phyloP scores from a whole-genome alignment of 805 yeast genomes.

The Wickerhamomyces mucosus region DNA sequence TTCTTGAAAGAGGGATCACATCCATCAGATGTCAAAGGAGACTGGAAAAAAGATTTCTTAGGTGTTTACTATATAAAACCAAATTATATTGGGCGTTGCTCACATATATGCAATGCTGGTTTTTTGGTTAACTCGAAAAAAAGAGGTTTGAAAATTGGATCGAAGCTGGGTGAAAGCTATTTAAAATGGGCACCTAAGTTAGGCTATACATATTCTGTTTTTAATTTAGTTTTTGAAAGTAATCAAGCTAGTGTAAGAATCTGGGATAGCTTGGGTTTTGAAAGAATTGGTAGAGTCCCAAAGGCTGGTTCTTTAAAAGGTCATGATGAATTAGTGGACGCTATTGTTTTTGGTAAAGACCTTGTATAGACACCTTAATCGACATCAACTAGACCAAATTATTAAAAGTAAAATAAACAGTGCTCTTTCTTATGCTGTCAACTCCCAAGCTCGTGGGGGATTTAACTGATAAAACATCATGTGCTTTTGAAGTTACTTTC shows the following conservation, averaged over 20 bases:
- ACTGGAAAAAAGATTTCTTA: constrained; percentile 39
- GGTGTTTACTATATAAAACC: constrained; percentile 84
- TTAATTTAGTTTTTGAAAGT: constrained; percentile 78
- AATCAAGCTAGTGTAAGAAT: constrained; percentile 65
- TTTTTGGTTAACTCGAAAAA: constrained; percentile 53
- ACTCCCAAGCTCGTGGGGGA: too few relatives aligned
- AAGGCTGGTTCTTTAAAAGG: constrained; percentile 72
- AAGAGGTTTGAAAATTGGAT: constrained; percentile 67
- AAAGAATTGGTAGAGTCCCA: constrained; percentile 64
- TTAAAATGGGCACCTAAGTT: constrained; percentile 64
- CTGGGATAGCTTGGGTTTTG: constrained; percentile 82
- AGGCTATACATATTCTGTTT: constrained; percentile 78
- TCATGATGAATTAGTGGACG: constrained; percentile 54
- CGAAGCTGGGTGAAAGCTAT: constrained; percentile 57
- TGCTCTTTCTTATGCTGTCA: too few relatives aligned
- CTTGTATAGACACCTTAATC: constrained; percentile 22
- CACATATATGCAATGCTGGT: constrained; percentile 85
- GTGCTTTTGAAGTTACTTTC: too few relatives aligned
- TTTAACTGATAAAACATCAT: too few relatives aligned
- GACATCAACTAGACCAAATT: too few relatives aligned
- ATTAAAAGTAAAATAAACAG: too few relatives aligned
- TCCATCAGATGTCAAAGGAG: constrained; percentile 11
- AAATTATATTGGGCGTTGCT: constrained; percentile 74
- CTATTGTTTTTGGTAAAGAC: constrained; percentile 67
- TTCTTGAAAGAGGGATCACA: constrained; percentile 24